phyloP scores from a whole-genome alignment of 495 filamentous ascomycete genomes.

The Penicillium manginii region DNA sequence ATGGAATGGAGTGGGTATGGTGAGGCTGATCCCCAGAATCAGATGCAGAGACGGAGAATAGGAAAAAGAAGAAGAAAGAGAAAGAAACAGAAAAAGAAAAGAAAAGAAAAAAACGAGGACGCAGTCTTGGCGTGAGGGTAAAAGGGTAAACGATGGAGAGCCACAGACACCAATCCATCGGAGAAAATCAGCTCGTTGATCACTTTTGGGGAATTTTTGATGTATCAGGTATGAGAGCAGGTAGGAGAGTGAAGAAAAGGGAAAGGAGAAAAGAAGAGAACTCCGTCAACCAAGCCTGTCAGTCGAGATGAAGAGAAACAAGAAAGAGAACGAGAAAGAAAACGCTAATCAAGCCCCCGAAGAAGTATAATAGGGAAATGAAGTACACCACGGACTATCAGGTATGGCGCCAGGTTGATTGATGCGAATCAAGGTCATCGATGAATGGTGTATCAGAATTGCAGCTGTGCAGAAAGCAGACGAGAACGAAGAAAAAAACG shows the following conservation, averaged over 20 bases:
- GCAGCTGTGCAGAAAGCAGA: constrained; percentile 25
- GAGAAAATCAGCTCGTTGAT: constrained; percentile 27
- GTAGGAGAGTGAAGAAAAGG: constrained; percentile 12
- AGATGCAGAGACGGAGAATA: constrained; percentile 27
- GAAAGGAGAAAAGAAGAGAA: constrained; percentile 25
- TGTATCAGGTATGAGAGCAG: constrained; percentile 12
- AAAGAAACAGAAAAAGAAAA: constrained; percentile 12
- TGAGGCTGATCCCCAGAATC: constrained; percentile 29
- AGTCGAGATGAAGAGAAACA: constrained; percentile 33
- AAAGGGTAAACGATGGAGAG: constrained; percentile 10
- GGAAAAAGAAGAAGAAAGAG: constrained; percentile 6
- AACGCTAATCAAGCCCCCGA: constrained; percentile 41
- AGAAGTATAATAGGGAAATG: constrained; percentile 21
- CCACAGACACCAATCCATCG: constrained; percentile 22
- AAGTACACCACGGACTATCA: constrained; percentile 25
- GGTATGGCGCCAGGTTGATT: constrained; percentile 22
- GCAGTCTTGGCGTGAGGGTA: constrained; percentile 2
- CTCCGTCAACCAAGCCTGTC: constrained; percentile 41
- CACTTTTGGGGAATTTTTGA: constrained; percentile 33
- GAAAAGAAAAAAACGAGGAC: constrained; percentile 10
- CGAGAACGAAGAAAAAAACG: constrained; percentile 18
- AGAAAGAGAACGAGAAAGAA: constrained; percentile 21
- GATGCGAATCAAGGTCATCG: constrained; percentile 30
- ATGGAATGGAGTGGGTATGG: constrained; percentile 30
- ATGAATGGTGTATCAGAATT: constrained; percentile 26